These are phyloP conservation scores for Phalaenopsis equestris DNA, from an alignment of 106 monocot genomes.

Conservation along the genomic window DNA sequence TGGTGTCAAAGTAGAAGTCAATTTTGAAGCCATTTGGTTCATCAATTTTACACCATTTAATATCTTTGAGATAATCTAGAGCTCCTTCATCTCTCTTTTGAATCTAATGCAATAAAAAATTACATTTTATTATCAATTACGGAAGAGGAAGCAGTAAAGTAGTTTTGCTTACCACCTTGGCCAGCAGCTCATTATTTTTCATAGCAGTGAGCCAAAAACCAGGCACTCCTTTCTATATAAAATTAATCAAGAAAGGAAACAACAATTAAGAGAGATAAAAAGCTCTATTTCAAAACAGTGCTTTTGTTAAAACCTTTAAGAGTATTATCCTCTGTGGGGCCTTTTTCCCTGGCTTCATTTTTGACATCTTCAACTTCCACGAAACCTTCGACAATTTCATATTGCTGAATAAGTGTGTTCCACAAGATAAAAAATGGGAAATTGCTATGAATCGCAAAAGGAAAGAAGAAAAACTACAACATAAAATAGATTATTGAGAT, in stretches of 20 bases:
- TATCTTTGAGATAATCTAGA: constrained; percentile 32
- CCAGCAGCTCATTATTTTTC: constrained; percentile 38
- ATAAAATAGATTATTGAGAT: neutral
- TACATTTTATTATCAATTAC: neutral
- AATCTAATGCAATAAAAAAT: constrained; percentile 15
- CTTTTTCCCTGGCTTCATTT: constrained; percentile 10
- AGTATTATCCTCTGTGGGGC: neutral
- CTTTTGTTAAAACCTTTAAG: neutral
- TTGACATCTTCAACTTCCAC: constrained; percentile 20
- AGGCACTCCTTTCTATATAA: constrained; percentile 35
- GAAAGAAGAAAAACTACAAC: neutral
- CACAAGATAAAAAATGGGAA: neutral
- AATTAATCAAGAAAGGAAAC: neutral
- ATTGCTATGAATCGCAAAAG: neutral
- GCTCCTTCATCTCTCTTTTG: constrained; percentile 46
- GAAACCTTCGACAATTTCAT: constrained; percentile 26
- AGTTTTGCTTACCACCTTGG: constrained; percentile 19
- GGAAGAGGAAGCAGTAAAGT: neutral
- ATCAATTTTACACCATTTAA: constrained; percentile 30
- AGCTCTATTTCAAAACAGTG: neutral
- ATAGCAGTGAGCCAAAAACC: constrained; percentile 45
- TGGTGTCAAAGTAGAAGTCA: constrained; percentile 35
- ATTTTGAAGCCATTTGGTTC: constrained; percentile 37
- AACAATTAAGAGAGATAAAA: neutral
- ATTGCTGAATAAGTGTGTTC: constrained; percentile 8